Evolutionary conservation across 495 filamentous ascomycete species (phyloP).

Genomic region (Chaetomium tenue): DNA sequence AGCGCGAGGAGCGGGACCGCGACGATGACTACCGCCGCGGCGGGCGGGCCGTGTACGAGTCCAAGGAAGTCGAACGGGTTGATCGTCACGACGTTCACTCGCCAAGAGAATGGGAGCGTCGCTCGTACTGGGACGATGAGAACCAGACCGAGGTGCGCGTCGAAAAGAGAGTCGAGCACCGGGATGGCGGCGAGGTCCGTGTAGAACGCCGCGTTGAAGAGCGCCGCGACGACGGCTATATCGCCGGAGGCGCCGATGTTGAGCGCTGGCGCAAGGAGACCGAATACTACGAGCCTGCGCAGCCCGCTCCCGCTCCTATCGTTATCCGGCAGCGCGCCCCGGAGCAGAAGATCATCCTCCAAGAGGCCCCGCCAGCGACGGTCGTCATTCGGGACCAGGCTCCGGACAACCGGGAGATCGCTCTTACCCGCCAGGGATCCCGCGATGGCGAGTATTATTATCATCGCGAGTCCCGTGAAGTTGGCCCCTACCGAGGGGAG

Average conservation of each 20-base stretch:
- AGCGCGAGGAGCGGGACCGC: conserved; percentile 38
- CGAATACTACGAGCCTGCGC: conserved; percentile 62
- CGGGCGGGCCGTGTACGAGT: conserved; percentile 40
- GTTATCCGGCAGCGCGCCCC: conserved; percentile 61
- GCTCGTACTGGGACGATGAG: conserved; percentile 42
- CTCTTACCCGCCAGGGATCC: conserved; percentile 53
- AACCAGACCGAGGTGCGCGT: conserved; percentile 44
- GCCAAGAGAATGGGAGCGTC: conserved; percentile 41
- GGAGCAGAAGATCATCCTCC: conserved; percentile 71
- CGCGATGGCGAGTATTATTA: conserved; percentile 51
- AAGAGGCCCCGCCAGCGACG: conserved; percentile 67
- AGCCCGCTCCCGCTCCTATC: conserved; percentile 57
- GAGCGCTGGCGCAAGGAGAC: conserved; percentile 65
- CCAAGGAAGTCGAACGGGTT: conserved; percentile 40
- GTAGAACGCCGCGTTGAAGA: conserved; percentile 51
- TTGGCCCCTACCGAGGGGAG: conserved; percentile 51
- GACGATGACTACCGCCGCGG: conserved; percentile 32
- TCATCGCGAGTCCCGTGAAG: conserved; percentile 57
- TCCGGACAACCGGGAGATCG: conserved; percentile 48
- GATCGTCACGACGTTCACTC: conserved; percentile 30
- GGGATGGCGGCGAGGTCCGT: conserved; percentile 46
- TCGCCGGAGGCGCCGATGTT: conserved; percentile 45
- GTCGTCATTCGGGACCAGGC: conserved; percentile 63
- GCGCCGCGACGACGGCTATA: conserved; percentile 40
- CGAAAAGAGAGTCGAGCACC: conserved; percentile 45